Conservation (phyloP, 1,139 yeast genomes). For the Candida buenavistaensis region DNA sequence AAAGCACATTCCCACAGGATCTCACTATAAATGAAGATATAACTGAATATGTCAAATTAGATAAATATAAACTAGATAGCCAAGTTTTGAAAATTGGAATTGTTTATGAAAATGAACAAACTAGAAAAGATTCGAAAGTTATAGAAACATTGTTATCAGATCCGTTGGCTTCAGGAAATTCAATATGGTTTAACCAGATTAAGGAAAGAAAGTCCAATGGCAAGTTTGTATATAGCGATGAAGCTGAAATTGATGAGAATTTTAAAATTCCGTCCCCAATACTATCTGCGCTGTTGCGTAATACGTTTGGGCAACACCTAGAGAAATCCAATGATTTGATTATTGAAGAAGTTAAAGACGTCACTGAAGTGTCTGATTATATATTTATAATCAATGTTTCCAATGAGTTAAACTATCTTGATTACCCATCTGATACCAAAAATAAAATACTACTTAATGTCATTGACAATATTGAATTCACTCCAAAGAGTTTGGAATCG, state of each 20-base stretch:
- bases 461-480: constrained; percentile 41
- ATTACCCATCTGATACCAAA: constrained; percentile 17
- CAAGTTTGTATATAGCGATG: constrained; percentile 18
- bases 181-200: constrained; percentile 32
- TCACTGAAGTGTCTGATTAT: constrained; percentile 18
- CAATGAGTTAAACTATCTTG: constrained; percentile 20
- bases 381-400: constrained; percentile 35
- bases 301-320: constrained; percentile 17
- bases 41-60: constrained; percentile 15
- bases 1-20: constrained; percentile 31
- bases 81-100: constrained; percentile 31
- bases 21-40: constrained; percentile 18
- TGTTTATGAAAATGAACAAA: constrained; percentile 24
- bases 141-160: constrained; percentile 42
- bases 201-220: constrained; percentile 18
- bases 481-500: constrained; percentile 38
- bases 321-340: constrained; percentile 22
- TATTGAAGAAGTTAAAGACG: constrained; percentile 31
- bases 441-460: constrained; percentile 33
- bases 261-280: constrained; percentile 37
- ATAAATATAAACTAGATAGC: constrained; percentile 7
- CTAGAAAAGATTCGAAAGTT: constrained; percentile 25
- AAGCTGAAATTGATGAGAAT: constrained; percentile 2
- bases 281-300: constrained; percentile 29
- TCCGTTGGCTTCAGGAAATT: constrained; percentile 37